These are phyloP conservation scores for Magnusiomyces paraingens DNA, from an alignment of 1,139 yeast genomes.

Conservation along the genomic window DNA sequence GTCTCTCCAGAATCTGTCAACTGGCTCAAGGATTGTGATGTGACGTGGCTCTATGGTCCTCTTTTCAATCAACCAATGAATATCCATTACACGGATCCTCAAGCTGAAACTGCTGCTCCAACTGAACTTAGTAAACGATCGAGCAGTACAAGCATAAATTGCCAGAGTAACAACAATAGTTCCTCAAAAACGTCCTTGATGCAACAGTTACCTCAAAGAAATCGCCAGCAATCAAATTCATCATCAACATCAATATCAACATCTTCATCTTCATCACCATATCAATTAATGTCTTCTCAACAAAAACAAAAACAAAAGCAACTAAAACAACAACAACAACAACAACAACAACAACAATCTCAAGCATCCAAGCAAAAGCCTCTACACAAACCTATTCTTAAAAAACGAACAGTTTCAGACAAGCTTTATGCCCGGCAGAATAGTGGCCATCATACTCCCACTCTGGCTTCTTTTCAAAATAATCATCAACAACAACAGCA, in stretches of 20 bases:
- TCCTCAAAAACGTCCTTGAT: too few relatives aligned
- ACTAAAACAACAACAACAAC: not conserved
- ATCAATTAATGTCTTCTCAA: conserved; percentile 11
- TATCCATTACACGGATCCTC: conserved; percentile 24
- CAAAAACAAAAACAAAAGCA: conserved; percentile 8
- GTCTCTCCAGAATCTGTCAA: conserved; percentile 71
- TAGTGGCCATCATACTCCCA: conserved; percentile 16
- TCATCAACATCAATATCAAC: too few relatives aligned
- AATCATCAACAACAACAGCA: conserved; percentile 1
- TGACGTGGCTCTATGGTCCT: conserved; percentile 86
- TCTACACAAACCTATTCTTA: conserved; percentile 66
- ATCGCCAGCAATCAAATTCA: conserved; percentile 3
- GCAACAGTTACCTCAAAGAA: too few relatives aligned
- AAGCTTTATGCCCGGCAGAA: conserved; percentile 47
- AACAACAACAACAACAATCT: not conserved
- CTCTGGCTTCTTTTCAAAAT: conserved; percentile 3
- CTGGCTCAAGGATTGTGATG: conserved; percentile 80
- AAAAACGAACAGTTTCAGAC: conserved; percentile 74
- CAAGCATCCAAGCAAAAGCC: conserved; percentile 15
- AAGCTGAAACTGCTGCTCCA: not conserved
- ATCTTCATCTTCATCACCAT: too few relatives aligned
- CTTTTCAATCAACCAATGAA: conserved; percentile 46
- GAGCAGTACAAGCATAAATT: too few relatives aligned
- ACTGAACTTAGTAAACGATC: not conserved
- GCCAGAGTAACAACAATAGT: too few relatives aligned